Evolutionary conservation across 2,329 filamentous ascomycete genomes (phyloP).

Genomic region (Paramyrothecium sp.): DNA sequence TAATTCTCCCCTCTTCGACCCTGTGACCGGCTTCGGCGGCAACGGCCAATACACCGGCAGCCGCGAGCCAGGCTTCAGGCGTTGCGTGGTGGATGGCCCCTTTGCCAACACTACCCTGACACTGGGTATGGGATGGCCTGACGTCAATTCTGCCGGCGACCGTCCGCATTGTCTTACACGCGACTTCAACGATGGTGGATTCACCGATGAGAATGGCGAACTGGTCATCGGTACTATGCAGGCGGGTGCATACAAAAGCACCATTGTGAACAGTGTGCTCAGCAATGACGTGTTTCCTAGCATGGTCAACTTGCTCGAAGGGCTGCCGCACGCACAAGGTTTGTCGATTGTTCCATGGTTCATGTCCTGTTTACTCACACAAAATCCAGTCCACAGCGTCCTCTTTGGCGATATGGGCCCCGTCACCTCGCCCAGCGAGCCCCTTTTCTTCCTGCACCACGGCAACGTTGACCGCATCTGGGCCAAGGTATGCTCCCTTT

Average conservation of each 20-base stretch:
- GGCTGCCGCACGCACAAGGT: conserved; percentile 13
- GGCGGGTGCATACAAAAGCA: conserved; percentile 7
- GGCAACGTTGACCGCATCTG: conserved; percentile 20
- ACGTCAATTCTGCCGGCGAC: not conserved
- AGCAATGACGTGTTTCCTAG: conserved; percentile 7
- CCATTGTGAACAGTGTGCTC: conserved; percentile 9
- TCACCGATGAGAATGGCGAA: conserved; percentile 9
- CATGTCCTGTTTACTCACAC: too few species aligned
- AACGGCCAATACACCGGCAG: conserved; percentile 1
- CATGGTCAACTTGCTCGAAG: conserved; percentile 13
- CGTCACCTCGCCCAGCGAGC: conserved; percentile 20
- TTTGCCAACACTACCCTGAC: conserved; percentile 1
- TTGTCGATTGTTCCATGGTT: too few species aligned
- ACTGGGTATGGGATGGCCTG: conserved; percentile 1
- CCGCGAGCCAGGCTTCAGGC: not conserved
- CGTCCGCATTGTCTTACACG: not conserved
- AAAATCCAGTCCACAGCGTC: not conserved
- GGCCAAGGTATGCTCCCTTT: not conserved
- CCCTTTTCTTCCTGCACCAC: conserved; percentile 25
- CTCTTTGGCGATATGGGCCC: conserved; percentile 22
- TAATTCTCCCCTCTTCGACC: conserved; percentile 23
- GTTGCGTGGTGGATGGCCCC: not conserved
- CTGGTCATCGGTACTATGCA: conserved; percentile 14
- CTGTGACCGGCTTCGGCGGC: conserved; percentile 25
- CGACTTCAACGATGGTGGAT: conserved; percentile 12